Evolutionary conservation across 805 yeast species (phyloP), one percentile per base, ranked within the genome.

Genomic region (Scheffersomyces amazonensis): DNA sequence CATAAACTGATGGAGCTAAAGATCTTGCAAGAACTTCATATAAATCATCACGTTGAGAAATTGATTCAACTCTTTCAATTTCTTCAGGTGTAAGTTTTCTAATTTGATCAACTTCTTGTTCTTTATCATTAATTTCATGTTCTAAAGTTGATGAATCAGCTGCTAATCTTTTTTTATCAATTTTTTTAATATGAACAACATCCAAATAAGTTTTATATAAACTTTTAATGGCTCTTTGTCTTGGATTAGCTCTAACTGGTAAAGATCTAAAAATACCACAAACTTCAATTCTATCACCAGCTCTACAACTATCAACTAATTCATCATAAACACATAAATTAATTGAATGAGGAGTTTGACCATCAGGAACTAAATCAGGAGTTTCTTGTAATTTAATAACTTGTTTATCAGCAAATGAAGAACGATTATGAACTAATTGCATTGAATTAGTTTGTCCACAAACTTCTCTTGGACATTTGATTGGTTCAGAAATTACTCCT

Each of bases 311-410:
- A 60, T 93, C 99, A 1, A 93, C 99, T 44, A 93, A 72, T 59
- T 93, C 98, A 62, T 93, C 99, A 57, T 91, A 93, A 1, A 87
- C 95, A 68, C 96, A 88, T 20, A 93, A 68, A 5, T 96, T 87
- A 34, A 93, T 87, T 11, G 96, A 83, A 62, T 93, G 99, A 1
- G 99, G 99, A 2, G 99, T 93, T 64, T 93, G 99, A 13, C 99
- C 99, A 64, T 87, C 98, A 3, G 99, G 99, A 12, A 91, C 96
- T 44, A 80, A 73, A 61, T 93, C 99, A 0, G 96, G 96, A 0
- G 96, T 89, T 62, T 93, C 99, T 64, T 93, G 99, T 30, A 93
- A 68, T 53, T 87, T 87, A 49, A 93, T 80, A 20, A 93, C 91
- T 64, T 93, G 99, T 56, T 91, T 93, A 62, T 93, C 97, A 18